phyloP scores from a whole-genome alignment of 1,284 basidiomycete genomes.

The Malassezia furfur region DNA sequence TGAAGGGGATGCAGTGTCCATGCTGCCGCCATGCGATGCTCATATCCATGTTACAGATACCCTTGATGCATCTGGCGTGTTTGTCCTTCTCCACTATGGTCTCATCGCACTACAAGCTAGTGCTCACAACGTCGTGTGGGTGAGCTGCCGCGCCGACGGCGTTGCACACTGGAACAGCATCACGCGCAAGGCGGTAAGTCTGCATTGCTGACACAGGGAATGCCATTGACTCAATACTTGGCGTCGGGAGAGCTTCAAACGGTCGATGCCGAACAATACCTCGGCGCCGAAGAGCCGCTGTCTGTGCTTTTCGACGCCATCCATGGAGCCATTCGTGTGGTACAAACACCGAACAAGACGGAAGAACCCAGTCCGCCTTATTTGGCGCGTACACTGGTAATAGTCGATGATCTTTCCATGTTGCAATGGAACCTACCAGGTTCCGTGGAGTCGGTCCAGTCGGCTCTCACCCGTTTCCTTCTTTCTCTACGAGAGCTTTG shows the following conservation, averaged over 20 bases:
- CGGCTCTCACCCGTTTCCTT: neutral
- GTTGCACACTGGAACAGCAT: slow-evolving; percentile 9
- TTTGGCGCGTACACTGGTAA: slow-evolving; percentile 2
- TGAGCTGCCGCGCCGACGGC: slow-evolving; percentile 6
- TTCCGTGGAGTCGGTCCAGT: neutral
- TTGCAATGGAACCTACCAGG: slow-evolving; percentile 10
- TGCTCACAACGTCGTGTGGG: slow-evolving; percentile 6
- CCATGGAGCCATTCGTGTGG: neutral
- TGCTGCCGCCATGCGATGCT: slow-evolving; percentile 8
- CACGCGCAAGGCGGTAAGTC: slow-evolving; percentile 9
- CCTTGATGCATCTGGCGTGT: slow-evolving; percentile 11
- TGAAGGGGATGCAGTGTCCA: neutral
- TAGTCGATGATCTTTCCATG: slow-evolving; percentile 6
- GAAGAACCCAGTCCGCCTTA: neutral
- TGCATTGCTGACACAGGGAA: neutral
- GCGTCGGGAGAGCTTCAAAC: neutral
- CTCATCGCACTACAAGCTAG: neutral
- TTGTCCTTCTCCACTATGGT: slow-evolving; percentile 11
- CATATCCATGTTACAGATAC: slow-evolving; percentile 14
- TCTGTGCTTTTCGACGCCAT: neutral
- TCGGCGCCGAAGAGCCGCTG: neutral
- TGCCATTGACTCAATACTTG: neutral
- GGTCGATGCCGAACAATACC: neutral
- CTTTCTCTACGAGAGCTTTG: slow-evolving; percentile 2
- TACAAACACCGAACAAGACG: neutral